phyloP scores from a whole-genome alignment of 2,329 filamentous ascomycete species.

The Penicillium janthinellum region DNA sequence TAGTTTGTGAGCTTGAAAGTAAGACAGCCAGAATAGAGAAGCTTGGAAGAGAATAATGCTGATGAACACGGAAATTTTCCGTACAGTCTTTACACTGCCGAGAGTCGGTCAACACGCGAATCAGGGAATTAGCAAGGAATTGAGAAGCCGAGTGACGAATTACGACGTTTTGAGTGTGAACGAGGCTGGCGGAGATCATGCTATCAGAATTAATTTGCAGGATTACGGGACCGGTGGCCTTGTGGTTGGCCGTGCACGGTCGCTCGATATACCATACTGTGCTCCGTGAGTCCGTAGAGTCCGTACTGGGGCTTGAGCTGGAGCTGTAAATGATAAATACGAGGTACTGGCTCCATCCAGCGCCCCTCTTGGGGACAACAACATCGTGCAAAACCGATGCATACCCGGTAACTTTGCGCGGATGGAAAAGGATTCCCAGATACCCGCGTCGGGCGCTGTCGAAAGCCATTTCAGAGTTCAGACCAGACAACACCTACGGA shows the following conservation, averaged over 20 bases:
- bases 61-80: not conserved
- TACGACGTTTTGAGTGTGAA: not conserved
- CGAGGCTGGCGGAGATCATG: not conserved
- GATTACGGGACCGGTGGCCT: not conserved
- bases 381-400: too few relatives aligned
- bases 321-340: too few relatives aligned
- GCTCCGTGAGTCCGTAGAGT: too few relatives aligned
- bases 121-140: not conserved
- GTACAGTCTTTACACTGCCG: not conserved
- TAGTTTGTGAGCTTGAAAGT: not conserved
- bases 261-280: not conserved
- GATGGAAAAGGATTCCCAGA: not conserved
- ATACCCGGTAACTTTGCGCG: not conserved
- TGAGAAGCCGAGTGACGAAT: conserved; percentile 22
- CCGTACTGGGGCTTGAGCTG: too few relatives aligned
- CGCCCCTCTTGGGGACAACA: too few relatives aligned
- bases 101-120: conserved; percentile 13
- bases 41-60: not conserved
- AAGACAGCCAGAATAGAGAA: not conserved
- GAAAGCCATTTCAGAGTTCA: too few relatives aligned
- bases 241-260: not conserved
- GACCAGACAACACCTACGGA: not conserved
- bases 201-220: not conserved
- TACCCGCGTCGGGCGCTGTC: too few relatives aligned
- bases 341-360: too few relatives aligned